phyloP scores from a whole-genome alignment of 371 early-diverging fungal genomes.

The Scutellospora calospora region DNA sequence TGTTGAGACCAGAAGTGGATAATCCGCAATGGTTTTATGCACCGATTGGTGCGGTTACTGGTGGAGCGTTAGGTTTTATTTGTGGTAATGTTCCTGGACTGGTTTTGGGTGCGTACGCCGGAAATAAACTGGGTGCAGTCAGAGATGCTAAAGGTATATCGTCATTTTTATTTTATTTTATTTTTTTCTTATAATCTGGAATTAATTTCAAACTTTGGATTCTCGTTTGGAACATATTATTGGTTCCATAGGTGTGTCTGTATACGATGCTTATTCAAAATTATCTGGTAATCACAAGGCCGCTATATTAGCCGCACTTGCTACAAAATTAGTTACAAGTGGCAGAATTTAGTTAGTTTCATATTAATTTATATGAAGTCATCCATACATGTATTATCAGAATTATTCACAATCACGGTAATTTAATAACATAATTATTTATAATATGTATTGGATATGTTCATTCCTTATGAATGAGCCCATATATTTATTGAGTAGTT shows the following conservation, averaged over 20 bases:
- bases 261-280: conserved; percentile 60
- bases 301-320: conserved; percentile 58
- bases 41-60: conserved; percentile 58
- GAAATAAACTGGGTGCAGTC: conserved; percentile 58
- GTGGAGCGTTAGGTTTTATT: conserved; percentile 68
- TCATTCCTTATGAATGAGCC: too few species aligned
- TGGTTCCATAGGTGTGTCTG: conserved; percentile 50
- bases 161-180: neutral
- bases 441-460: too few species aligned
- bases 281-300: conserved; percentile 60
- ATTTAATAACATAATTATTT: too few species aligned
- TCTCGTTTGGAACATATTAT: too few species aligned
- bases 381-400: too few species aligned
- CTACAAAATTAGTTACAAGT: conserved; percentile 55
- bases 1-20: conserved; percentile 63
- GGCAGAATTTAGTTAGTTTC: neutral
- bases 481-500: too few species aligned
- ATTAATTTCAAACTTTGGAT: neutral
- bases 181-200: neutral
- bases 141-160: conserved; percentile 60
- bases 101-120: conserved; percentile 60
- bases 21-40: conserved; percentile 53
- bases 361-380: too few species aligned
- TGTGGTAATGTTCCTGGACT: conserved; percentile 67
- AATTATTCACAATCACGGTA: too few species aligned